These are phyloP conservation scores for Cercospora janseana DNA, from an alignment of 2,329 filamentous ascomycete genomes.

Conservation along the genomic window DNA sequence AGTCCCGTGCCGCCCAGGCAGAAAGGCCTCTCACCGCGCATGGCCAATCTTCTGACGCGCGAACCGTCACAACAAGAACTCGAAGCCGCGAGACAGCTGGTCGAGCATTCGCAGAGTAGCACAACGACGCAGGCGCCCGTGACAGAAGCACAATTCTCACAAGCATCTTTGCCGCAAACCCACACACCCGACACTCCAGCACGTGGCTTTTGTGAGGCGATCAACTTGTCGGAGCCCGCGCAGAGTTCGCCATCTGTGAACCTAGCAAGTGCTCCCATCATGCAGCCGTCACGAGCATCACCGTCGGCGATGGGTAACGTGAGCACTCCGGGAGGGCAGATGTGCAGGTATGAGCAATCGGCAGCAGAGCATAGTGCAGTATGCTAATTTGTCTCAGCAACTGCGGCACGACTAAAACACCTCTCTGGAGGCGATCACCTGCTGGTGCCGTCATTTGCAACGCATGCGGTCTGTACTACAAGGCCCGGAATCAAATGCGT, in stretches of 20 bases:
- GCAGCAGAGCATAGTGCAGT: constrained; percentile 5
- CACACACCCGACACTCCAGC: constrained; percentile 4
- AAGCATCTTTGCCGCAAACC: constrained; percentile 14
- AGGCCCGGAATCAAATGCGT: constrained; percentile 85
- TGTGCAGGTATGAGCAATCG: constrained; percentile 62
- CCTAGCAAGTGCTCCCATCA: constrained; percentile 5
- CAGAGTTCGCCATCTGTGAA: constrained; percentile 2
- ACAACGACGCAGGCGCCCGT: constrained; percentile 24
- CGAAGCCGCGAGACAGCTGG: constrained; percentile 50
- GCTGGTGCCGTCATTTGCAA: constrained; percentile 96
- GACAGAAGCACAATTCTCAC: constrained; percentile 19
- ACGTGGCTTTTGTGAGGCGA: constrained; percentile 11
- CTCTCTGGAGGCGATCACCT: constrained; percentile 89
- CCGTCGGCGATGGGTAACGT: constrained; percentile 14
- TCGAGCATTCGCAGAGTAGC: constrained; percentile 46
- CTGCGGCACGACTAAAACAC: constrained; percentile 89
- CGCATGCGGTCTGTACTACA: constrained; percentile 90
- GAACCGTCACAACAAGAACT: constrained; percentile 51
- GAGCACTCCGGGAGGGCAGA: constrained; percentile 51
- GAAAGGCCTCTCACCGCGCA: constrained; percentile 23
- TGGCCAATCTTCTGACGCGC: constrained; percentile 24
- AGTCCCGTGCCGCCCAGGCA: constrained; percentile 10
- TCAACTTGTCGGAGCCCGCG: background rate
- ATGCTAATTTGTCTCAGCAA: constrained; percentile 61
- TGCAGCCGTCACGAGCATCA: constrained; percentile 17